These are phyloP conservation scores for Cochlearia excelsa DNA, from an alignment of 345 rosid species.

Conservation along the genomic window DNA sequence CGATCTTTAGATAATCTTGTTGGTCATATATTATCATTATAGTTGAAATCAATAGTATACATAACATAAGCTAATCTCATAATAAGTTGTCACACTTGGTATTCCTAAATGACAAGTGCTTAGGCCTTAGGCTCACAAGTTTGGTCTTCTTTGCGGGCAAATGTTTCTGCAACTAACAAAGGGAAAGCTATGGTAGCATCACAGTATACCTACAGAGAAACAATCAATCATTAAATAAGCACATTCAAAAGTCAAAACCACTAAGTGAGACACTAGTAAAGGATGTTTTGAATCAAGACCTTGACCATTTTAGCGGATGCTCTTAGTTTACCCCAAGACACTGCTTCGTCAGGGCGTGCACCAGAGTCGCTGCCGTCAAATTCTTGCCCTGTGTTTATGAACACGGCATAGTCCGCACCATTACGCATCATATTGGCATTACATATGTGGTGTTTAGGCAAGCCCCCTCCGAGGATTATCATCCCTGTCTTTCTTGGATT, in stretches of 20 bases:
- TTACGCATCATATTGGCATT: slow-evolving; percentile 98
- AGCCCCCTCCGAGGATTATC: slow-evolving; percentile 88
- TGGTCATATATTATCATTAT: slow-evolving; percentile 14
- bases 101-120: background rate
- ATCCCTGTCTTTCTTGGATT: slow-evolving; percentile 77
- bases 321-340: slow-evolving; percentile 91
- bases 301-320: slow-evolving; percentile 80
- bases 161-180: slow-evolving; percentile 85
- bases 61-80: no score
- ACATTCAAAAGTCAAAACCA: slow-evolving; percentile 3
- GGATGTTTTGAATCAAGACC: slow-evolving; percentile 37
- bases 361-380: slow-evolving; percentile 98
- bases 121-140: slow-evolving; percentile 15
- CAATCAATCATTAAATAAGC: background rate
- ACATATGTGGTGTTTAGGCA: slow-evolving; percentile 95
- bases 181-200: slow-evolving; percentile 98
- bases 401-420: slow-evolving; percentile 87
- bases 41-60: background rate
- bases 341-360: slow-evolving; percentile 92
- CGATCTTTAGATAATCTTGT: slow-evolving; percentile 12
- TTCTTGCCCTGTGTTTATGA: slow-evolving; percentile 91
- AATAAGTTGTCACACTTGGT: no score
- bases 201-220: slow-evolving; percentile 65
- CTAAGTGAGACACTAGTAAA: background rate
- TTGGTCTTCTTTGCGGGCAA: slow-evolving; percentile 51